These are phyloP conservation scores for Euryodendron excelsum DNA, from an alignment of 148 eudicot species.

Conservation along the genomic window DNA sequence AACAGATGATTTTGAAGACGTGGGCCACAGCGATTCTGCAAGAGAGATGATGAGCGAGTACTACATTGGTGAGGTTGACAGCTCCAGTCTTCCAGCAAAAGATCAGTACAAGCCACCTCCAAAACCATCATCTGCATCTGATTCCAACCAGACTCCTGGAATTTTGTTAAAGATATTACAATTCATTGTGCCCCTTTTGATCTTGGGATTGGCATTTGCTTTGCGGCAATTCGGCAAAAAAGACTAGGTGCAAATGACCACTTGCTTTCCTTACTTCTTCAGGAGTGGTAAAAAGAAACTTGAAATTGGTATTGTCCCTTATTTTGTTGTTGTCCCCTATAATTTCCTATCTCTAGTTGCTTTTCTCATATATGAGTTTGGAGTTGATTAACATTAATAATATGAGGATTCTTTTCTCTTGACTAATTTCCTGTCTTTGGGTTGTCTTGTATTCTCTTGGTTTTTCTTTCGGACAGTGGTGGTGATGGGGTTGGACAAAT, in stretches of 20 bases:
- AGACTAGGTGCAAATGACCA: slow-evolving; percentile 8
- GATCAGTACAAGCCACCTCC: slow-evolving; percentile 17
- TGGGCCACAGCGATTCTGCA: slow-evolving; percentile 45
- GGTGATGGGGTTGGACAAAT: not conserved
- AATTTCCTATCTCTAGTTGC: not conserved
- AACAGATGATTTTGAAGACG: slow-evolving; percentile 47
- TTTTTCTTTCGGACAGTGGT: not conserved
- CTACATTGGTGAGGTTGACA: slow-evolving; percentile 38
- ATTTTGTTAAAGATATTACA: slow-evolving; percentile 25
- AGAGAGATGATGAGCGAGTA: slow-evolving; percentile 32
- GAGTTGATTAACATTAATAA: not conserved
- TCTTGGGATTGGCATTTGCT: slow-evolving; percentile 38
- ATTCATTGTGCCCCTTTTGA: slow-evolving; percentile 32
- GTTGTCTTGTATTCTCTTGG: not conserved
- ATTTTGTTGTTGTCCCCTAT: not conserved
- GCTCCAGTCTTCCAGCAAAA: slow-evolving; percentile 32
- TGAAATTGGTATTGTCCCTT: not conserved
- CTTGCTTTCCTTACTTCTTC: not conserved
- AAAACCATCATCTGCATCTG: slow-evolving; percentile 8
- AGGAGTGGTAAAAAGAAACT: not conserved
- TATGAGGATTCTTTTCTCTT: not conserved
- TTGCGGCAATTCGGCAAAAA: slow-evolving; percentile 24
- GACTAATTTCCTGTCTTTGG: too few relatives aligned
- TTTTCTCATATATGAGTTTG: not conserved
- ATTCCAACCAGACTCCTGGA: slow-evolving; percentile 16